Evolutionary conservation across 129 eudicot genomes (phyloP).

Genomic region (Flaveria ramosissima): DNA sequence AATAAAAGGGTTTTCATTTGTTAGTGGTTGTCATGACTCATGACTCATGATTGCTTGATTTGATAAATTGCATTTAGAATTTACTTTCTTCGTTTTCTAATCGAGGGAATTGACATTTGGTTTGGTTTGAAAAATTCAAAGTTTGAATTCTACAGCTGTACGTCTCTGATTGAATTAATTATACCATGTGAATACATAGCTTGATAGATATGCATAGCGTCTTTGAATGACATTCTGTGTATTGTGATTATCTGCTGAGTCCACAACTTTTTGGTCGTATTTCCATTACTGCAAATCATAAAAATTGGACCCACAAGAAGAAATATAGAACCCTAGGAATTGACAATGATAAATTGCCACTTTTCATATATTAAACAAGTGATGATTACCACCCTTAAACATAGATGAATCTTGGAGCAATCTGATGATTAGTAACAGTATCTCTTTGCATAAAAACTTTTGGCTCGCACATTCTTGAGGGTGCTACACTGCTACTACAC

Average conservation of each 20-base stretch:
- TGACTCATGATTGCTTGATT: slow-evolving; percentile 30
- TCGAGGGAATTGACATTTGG: slow-evolving; percentile 28
- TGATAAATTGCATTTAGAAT: not conserved
- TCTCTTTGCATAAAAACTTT: not conserved
- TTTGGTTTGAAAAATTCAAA: slow-evolving; percentile 23
- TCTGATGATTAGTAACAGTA: not conserved
- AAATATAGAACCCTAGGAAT: not conserved
- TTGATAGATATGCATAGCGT: slow-evolving; percentile 10
- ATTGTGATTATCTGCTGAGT: slow-evolving; percentile 20
- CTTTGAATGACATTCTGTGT: slow-evolving; percentile 24
- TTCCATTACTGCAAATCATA: not conserved
- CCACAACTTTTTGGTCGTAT: not conserved
- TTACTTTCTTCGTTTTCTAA: not conserved
- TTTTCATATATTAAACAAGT: not conserved
- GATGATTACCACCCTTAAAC: not conserved
- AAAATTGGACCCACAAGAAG: slow-evolving; percentile 9
- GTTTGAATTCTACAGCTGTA: slow-evolving; percentile 34
- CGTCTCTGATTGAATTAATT: slow-evolving; percentile 20
- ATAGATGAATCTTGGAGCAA: not conserved
- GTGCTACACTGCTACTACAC: not conserved
- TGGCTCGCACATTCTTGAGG: too few relatives aligned
- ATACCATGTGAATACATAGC: slow-evolving; percentile 8
- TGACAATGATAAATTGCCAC: not conserved
- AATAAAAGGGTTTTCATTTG: slow-evolving; percentile 8
- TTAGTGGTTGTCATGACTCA: slow-evolving; percentile 26